Evolutionary conservation across 495 filamentous ascomycete genomes (phyloP).

Genomic region (Aspergillus leporis): DNA sequence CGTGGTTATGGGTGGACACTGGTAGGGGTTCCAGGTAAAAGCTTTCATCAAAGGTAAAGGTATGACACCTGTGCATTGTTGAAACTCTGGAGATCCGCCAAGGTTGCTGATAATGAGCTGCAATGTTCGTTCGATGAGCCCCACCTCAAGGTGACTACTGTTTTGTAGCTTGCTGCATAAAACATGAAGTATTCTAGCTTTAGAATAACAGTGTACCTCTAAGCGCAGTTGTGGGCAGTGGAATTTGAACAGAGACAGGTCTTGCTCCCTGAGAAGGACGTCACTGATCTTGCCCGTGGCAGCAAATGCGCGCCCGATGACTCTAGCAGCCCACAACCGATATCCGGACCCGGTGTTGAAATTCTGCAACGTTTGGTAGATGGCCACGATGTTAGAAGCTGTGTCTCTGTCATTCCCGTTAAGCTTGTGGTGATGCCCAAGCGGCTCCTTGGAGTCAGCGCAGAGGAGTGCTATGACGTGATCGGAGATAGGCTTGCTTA

Average conservation of each 20-base stretch:
- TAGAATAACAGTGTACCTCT: conserved; percentile 37
- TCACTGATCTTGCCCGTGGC: conserved; percentile 63
- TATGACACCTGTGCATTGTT: conserved; percentile 48
- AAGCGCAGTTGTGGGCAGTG: conserved; percentile 3
- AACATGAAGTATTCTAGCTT: conserved; percentile 57
- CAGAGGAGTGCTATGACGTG: conserved; percentile 74
- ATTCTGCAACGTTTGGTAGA: conserved; percentile 73
- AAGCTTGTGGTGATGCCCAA: conserved; percentile 60
- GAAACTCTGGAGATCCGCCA: conserved; percentile 42
- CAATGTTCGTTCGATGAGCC: conserved; percentile 76
- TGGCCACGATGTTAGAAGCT: conserved; percentile 55
- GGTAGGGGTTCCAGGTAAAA: conserved; percentile 47
- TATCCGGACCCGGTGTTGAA: conserved; percentile 64
- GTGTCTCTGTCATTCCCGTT: conserved; percentile 59
- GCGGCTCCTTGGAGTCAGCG: conserved; percentile 62
- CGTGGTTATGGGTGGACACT: conserved; percentile 32
- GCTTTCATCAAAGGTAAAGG: conserved; percentile 40
- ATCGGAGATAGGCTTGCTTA: conserved; percentile 68
- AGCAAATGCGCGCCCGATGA: conserved; percentile 82
- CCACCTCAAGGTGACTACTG: conserved; percentile 61
- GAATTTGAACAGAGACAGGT: conserved; percentile 26
- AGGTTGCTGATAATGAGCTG: conserved; percentile 66
- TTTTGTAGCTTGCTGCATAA: conserved; percentile 68
- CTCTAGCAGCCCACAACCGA: conserved; percentile 78
- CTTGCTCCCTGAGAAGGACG: conserved; percentile 42